Evolutionary conservation across 108 stramenopile species (phyloP), one percentile per base, ranked within the genome.

Genomic region (Pinguiococcus pyrenoidosus): DNA sequence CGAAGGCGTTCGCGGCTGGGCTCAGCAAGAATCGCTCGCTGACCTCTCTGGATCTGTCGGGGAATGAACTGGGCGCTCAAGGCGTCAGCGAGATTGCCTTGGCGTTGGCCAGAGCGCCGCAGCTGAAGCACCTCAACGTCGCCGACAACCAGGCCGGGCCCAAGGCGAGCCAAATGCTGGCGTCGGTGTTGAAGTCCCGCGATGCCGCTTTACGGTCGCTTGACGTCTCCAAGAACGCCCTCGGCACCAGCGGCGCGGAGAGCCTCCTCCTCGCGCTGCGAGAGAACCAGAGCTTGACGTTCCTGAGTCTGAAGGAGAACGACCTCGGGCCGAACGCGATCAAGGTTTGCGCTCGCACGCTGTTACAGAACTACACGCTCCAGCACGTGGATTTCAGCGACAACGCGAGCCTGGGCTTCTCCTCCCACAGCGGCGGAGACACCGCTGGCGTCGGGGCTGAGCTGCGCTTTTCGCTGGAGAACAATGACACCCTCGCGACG

Each of bases 41-140:
- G 21, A 55, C 33, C 3, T 21, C 29, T 42, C 54, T 56, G 12
- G 44, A 46, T 14, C 33, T 56, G 2, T 56, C 55, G 27, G 12
- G 36, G 27, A 58, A 58, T 9, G 29, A 49, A 21, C 4, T 59
- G 18, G 40, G 49, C 13, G 49, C 58, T 0, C 30, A 32, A 32
- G 58, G 58, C 21, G 58, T 48, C 30, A 59, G 35, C 30, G 41
- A 39, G 25, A n/a, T 59, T 6, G 47, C 58, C 17, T 2, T 59
- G 33, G 24, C 18, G 14, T 40, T 59, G 39, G 5, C 39, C 4
- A 4, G 33, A 38, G 48, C 20, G 13, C 16, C 13, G 39, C 17
- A 21, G 38, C 2, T 7, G 41, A 10, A 46, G 48, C n/a, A 32
- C 9, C 57, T 59, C 29, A 37, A 59, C 29, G 26, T 59, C 3